Evolutionary conservation across 495 filamentous ascomycete species (phyloP).

Genomic region (Penicillium lagena): DNA sequence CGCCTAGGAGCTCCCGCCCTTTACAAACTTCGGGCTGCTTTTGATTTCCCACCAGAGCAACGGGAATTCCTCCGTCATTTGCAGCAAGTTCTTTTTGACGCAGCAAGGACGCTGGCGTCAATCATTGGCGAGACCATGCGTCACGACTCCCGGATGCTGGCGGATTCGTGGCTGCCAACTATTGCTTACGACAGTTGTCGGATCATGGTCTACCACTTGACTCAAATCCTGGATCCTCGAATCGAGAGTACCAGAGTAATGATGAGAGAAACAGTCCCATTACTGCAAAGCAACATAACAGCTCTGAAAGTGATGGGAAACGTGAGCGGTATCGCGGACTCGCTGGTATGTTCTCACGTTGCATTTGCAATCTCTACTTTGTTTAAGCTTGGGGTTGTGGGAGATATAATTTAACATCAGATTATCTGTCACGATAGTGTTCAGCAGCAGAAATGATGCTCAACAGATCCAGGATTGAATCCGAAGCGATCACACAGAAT

Average conservation of each 20-base stretch:
- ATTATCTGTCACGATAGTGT: constrained; percentile 1
- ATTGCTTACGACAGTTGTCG: constrained; percentile 27
- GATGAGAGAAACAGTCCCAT: constrained; percentile 14
- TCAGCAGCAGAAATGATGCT: constrained; percentile 25
- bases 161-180: constrained; percentile 30
- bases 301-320: constrained; percentile 19
- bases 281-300: constrained; percentile 20
- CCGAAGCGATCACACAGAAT: constrained; percentile 16
- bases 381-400: too few relatives aligned
- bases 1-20: constrained; percentile 24
- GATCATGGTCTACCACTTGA: constrained; percentile 28
- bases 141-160: constrained; percentile 18
- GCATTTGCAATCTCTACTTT: neutral
- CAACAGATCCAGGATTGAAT: constrained; percentile 19
- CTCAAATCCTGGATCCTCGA: constrained; percentile 22
- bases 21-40: constrained; percentile 23
- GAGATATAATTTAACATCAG: neutral
- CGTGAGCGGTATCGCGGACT: constrained; percentile 14
- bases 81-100: constrained; percentile 19
- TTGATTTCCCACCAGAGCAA: constrained; percentile 25
- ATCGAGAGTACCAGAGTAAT: constrained; percentile 14
- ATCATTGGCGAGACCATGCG: constrained; percentile 20
- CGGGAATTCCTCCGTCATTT: constrained; percentile 13
- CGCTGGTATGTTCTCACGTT: constrained; percentile 9
- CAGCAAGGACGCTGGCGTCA: constrained; percentile 17